Evolutionary conservation across 352 stramenopile genomes (phyloP), one percentile per base, ranked within the genome.

Genomic region (Phytophthora litchii): DNA sequence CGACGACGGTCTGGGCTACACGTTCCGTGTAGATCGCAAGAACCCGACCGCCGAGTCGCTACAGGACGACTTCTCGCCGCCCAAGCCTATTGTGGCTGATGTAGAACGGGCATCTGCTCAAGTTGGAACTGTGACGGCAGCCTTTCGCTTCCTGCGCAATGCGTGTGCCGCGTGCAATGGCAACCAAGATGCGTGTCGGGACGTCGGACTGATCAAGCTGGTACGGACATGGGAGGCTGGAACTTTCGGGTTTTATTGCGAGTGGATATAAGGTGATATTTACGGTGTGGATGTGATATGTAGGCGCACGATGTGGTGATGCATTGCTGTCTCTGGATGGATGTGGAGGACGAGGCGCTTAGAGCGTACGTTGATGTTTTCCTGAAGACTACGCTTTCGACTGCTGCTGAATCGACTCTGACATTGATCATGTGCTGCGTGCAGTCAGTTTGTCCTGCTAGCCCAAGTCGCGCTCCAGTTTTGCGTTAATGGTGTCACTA

Each of bases 391-490:
- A 37, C 12, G 25, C 14, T 11, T 27, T 25, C 36, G 31, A 31
- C n/a, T n/a, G 5, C 3, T 27, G 23, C 23, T 27, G 23, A 27
- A 5, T 27, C 3, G 5, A 3, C 23, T 5, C 23, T 27, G 23
- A 27, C 23, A 5, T 27, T 35, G 3, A 8, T 6, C 20, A 8
- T 42, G 40, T 37, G 5, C 40, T 50, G 10, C 67, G 23, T 64
- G 31, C 41, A 88, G 78, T 1, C 27, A 65, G 0, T 20, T 89
- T 20, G 64, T 90, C 7, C 53, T 91, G 44, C 62, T 89, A 9
- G 36, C 58, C 3, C 85, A 92, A 67, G 77, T 92, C 4, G 74
- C 72, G 12, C 71, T 94, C 8, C 85, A 94, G 60, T 92, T 92
- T 57, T 74, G 70, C 12, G 85, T 90, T 4, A 94, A 94, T 55